Percentiles rank a stretch among this genome's conserved stretches.
phyloP scores from a whole-genome alignment of 2,329 filamentous ascomycete species.

The Myriangium duriaei region DNA sequence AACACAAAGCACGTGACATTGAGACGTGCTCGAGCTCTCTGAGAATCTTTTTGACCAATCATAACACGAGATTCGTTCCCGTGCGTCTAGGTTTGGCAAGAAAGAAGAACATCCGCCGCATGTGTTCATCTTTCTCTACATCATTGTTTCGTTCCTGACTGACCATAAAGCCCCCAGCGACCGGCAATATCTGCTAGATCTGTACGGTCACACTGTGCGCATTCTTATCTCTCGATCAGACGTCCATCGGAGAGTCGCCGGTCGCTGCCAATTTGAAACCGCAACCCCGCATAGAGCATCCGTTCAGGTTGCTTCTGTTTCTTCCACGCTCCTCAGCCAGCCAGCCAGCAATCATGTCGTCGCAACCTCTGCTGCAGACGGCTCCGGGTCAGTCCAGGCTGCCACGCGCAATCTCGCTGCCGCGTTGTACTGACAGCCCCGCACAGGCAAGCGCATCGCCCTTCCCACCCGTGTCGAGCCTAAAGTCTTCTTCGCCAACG shows the following conservation, averaged over 20 bases:
- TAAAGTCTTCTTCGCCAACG: constrained; percentile 99
- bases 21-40: constrained; percentile 1
- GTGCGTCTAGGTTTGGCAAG: constrained; percentile 2
- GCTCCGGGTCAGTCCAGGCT: constrained; percentile 59
- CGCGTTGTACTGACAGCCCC: constrained; percentile 3
- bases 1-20: no score
- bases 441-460: constrained; percentile 90
- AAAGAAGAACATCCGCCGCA: neutral
- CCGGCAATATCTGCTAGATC: no score
- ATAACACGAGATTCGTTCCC: neutral
- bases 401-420: neutral
- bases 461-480: constrained; percentile 96
- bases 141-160: no score
- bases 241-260: no score
- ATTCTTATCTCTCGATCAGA: neutral
- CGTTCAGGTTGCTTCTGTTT: neutral
- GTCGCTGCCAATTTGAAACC: neutral
- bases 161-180: no score
- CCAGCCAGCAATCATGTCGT: constrained; percentile 64
- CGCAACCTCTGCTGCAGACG: constrained; percentile 88
- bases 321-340: neutral
- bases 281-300: neutral
- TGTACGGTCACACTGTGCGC: neutral
- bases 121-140: no score
- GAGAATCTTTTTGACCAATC: constrained; percentile 3